Base-by-base conservation (phyloP, 768 basidiomycete species). In the Jaapia argillacea region DNA sequence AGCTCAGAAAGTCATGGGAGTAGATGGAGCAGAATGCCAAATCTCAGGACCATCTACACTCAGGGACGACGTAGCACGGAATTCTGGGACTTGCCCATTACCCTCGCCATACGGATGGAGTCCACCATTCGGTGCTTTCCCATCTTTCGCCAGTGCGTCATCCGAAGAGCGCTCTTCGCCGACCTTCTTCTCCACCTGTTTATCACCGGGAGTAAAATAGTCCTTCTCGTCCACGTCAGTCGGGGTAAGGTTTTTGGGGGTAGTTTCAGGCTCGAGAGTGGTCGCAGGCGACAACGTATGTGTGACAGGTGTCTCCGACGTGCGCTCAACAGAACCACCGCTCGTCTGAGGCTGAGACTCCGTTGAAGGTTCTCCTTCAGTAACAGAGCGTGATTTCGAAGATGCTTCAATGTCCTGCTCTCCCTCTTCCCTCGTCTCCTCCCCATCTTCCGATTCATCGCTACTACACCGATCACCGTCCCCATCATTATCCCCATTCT, bases 401-500 rank as follows among this genome's bases (percentile, higher is more conserved):
- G 10, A 33, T 10, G 16, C 28, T 10, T 33, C 10, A 10, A 10
- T 10, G 28, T 16, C 28, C 28, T 48, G 24, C 24, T 42, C 45
- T 27, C 28, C 44, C 33, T 33, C 22, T 36, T 49, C 45, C 24
- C 24, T 24, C 10, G 42, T 46, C 24, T 42, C 40, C 39, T 43
- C 53, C 4, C 45, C 49, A 3, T 46, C 50, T 5, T 54, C 56
- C 25, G 40, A 36, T 12, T 44, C 47, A 18, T 55, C 53, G 18
- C 54, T 55, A 4, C 48, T 48, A 0, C n/a, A 45, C 41, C 58
- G 60, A n/a, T 67, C 65, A 23, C 62, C 60, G 3, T 58, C 62
- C 6, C 50, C 54, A 45, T 36, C 45, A 18, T 63, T 59, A 12
- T 76, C 75, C 12, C 55, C 55, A 12, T 76, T 75, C 12, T 56